Base-by-base conservation (phyloP, 1,139 yeast genomes). In the Scheffersomyces stambukii region DNA sequence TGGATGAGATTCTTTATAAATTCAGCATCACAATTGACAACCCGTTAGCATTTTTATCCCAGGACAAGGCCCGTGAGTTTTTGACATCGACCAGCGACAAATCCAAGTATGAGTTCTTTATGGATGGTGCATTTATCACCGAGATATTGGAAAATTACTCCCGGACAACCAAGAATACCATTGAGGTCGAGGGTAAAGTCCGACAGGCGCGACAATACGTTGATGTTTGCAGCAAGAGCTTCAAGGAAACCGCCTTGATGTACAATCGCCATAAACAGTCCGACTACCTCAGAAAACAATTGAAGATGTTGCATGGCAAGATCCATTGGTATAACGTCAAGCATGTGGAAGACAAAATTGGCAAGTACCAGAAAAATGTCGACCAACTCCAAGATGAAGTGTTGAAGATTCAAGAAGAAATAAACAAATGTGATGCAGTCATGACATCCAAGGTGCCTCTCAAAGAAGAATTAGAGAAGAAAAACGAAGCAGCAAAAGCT, bases 11-110 rank as follows among this genome's bases (percentile, higher is more conserved):
- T 7, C 57, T 88, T 23, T 77, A 75, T 39, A 73, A 70, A 38
- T 86, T 82, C 49, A 77, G 82, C 25, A 80, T 91, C 27, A 78
- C 88, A 3, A 81, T 91, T 13, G 93, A 82, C 44, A 93, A 93
- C 46, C 97, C 97, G 6, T 76, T 93, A 72, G 86, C 95, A 2
- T 84, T 93, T 45, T 64, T 93, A 29, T 85, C 95, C 1, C 99
- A 93, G 52, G 97, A 93, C 45, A 84, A 81, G 37, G 98, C 99
- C 1, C 72, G 96, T 41, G 84, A 91, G 14, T 91, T 93, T 48
- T 61, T 93, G 33, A 81, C 94, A 1, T 75, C 78, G 16, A 76
- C 91, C 4, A 70, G 83, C 3, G 83, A 84, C 34, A 66, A 66
- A 24, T 77, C 75, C 28, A 85, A 88, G 52, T 89, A 77, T 52